Base-by-base conservation (phyloP, 139 green algal species). In the Micractinium sp. region DNA sequence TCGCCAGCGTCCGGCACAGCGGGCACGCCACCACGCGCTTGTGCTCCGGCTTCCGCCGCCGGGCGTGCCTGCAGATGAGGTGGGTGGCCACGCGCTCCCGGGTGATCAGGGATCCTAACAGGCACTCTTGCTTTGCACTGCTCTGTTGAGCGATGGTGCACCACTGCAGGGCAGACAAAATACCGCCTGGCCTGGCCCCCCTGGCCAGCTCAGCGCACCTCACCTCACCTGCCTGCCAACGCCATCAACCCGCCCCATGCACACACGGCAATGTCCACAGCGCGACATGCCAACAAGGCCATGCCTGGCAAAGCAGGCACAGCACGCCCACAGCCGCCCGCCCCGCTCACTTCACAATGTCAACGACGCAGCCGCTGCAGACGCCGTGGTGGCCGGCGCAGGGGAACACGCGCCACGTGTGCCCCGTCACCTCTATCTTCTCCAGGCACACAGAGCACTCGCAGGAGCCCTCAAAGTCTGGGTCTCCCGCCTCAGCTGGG, bases 391-490 rank as follows among this genome's bases (percentile, higher is more conserved):
- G 41, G 60, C 47, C 47, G 47, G 47, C 47, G 47, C 89, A 92
- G 31, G 89, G 89, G 75, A 89, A 92, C 41, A 60, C 35, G 38
- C 60, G 66, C 89, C 84, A 92, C 29, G 35, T 75, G 38, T 35
- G 83, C 31, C 9, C 41, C 23, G 23, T 33, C 19, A 89, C 69
- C 0, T 53, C 73, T 16, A 87, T 61, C 4, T 27, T 56, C 19
- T 92, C 89, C 56, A 92, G 38, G 63, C 89, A 92, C 29, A 92
- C 89, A 14, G 39, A 39, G 87, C 89, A 92, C 61, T 92, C 89
- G 2, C n/a, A 14, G 14, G 63, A 23, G 33, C 20, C n/a, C 14
- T 35, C 63, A 20, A 35, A 35, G 0, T 27, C 61, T 15, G 75
- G 61, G 16, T 41, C 82, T 13, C 38, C 77, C 23, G 39, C 38